phyloP scores from a whole-genome alignment of 1,139 yeast species.

The Hansenula anomala region DNA sequence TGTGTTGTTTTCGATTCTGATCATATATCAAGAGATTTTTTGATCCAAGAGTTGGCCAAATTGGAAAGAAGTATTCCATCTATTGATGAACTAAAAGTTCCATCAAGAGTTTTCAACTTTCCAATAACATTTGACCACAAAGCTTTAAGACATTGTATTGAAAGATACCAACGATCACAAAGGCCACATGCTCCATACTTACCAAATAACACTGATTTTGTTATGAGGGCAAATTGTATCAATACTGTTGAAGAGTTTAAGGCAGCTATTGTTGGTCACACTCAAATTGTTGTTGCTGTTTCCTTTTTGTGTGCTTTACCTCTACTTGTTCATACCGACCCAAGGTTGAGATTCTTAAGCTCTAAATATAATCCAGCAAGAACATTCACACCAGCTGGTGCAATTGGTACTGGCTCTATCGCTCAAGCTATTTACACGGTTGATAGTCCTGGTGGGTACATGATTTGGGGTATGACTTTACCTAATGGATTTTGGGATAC shows the following conservation, averaged over 20 bases:
- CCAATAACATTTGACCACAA: slow-evolving; percentile 32
- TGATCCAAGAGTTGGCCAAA: slow-evolving; percentile 21
- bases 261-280: slow-evolving; percentile 25
- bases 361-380: slow-evolving; percentile 36
- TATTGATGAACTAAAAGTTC: slow-evolving; percentile 27
- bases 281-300: slow-evolving; percentile 32
- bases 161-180: slow-evolving; percentile 32
- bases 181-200: slow-evolving; percentile 35
- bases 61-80: slow-evolving; percentile 28
- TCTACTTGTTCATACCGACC: slow-evolving; percentile 30
- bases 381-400: slow-evolving; percentile 35
- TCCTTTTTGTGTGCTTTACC: slow-evolving; percentile 36
- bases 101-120: slow-evolving; percentile 27
- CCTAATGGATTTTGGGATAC: slow-evolving; percentile 36
- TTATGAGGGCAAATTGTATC: slow-evolving; percentile 30
- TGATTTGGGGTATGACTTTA: slow-evolving; percentile 35
- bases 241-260: slow-evolving; percentile 28
- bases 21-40: slow-evolving; percentile 18
- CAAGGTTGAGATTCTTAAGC: slow-evolving; percentile 29
- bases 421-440: slow-evolving; percentile 32
- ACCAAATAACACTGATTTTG: slow-evolving; percentile 30
- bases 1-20: slow-evolving; percentile 27
- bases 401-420: slow-evolving; percentile 33
- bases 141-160: slow-evolving; percentile 29
- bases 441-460: slow-evolving; percentile 37